phyloP scores from a whole-genome alignment of 306 rosid species.

The Prunus fruticosa region DNA sequence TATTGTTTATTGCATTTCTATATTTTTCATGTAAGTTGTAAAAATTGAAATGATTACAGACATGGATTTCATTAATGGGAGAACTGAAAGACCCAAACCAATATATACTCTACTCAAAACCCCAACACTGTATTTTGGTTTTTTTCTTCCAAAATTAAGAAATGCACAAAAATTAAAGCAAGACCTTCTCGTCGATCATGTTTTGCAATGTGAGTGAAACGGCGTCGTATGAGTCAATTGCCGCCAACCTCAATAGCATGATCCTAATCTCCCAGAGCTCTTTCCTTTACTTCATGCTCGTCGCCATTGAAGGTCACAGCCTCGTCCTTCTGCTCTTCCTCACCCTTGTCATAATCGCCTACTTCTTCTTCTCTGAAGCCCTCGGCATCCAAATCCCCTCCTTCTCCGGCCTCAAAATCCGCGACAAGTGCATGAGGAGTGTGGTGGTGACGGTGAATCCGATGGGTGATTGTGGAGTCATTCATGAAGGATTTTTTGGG shows the following conservation, averaged over 20 bases:
- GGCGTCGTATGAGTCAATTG: slow-evolving; percentile 50
- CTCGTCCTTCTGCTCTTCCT: slow-evolving; percentile 70
- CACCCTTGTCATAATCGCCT: slow-evolving; percentile 66
- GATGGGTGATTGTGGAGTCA: slow-evolving; percentile 81
- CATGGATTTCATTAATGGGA: no score
- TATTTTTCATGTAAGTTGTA: no score
- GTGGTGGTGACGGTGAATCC: slow-evolving; percentile 93
- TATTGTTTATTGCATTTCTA: no score
- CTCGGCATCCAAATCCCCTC: slow-evolving; percentile 89
- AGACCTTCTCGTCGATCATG: slow-evolving; percentile 48
- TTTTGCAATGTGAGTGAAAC: slow-evolving; percentile 27
- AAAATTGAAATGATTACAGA: no score
- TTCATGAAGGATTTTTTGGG: slow-evolving; percentile 83
- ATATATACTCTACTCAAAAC: no score
- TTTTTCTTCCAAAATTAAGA: no score
- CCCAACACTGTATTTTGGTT: no score
- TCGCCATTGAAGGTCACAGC: slow-evolving; percentile 90
- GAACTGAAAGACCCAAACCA: no score
- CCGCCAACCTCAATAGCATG: slow-evolving; percentile 90
- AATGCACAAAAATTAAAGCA: no score
- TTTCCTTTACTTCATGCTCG: slow-evolving; percentile 87
- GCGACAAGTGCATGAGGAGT: slow-evolving; percentile 75
- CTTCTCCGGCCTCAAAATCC: slow-evolving; percentile 75
- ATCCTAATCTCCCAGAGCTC: slow-evolving; percentile 71
- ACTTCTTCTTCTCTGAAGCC: slow-evolving; percentile 82